A percentile compares a stretch with the other conserved stretches of the same genome.
These are phyloP conservation scores for Tetrapisispora namnaoensis DNA, from an alignment of 805 yeast genomes.

Conservation along the genomic window DNA sequence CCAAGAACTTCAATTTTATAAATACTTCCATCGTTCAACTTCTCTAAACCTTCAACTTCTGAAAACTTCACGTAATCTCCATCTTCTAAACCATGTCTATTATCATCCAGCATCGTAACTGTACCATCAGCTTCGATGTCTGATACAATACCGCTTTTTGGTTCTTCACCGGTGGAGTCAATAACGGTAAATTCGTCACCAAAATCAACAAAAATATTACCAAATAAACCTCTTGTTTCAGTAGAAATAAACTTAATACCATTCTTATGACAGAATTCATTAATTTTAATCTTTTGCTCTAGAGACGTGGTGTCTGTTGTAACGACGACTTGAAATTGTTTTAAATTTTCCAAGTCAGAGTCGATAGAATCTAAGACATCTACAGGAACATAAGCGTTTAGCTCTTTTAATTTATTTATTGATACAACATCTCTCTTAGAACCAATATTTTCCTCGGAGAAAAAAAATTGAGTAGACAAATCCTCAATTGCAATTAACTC, in stretches of 20 bases:
- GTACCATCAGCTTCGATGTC: constrained; percentile 83
- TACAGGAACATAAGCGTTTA: constrained; percentile 86
- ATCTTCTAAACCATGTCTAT: constrained; percentile 87
- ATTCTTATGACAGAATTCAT: constrained; percentile 61
- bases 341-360: constrained; percentile 36
- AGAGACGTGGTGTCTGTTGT: constrained; percentile 61
- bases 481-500: constrained; percentile 55
- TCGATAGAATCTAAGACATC: constrained; percentile 48
- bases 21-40: constrained; percentile 63
- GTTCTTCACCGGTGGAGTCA: constrained; percentile 92
- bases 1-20: constrained; percentile 78
- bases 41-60: constrained; percentile 74
- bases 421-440: constrained; percentile 64
- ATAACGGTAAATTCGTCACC: constrained; percentile 72
- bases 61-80: constrained; percentile 82
- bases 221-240: constrained; percentile 81
- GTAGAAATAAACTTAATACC: constrained; percentile 74
- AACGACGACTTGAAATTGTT: constrained; percentile 67
- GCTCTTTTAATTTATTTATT: constrained; percentile 60
- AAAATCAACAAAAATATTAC: constrained; percentile 80
- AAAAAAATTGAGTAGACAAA: constrained; percentile 82
- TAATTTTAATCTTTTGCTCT: constrained; percentile 66
- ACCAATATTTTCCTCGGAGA: constrained; percentile 65
- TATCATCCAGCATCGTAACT: constrained; percentile 87
- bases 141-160: constrained; percentile 74